phyloP scores from a whole-genome alignment of 768 basidiomycete genomes.

The Tricholoma flavovirens region DNA sequence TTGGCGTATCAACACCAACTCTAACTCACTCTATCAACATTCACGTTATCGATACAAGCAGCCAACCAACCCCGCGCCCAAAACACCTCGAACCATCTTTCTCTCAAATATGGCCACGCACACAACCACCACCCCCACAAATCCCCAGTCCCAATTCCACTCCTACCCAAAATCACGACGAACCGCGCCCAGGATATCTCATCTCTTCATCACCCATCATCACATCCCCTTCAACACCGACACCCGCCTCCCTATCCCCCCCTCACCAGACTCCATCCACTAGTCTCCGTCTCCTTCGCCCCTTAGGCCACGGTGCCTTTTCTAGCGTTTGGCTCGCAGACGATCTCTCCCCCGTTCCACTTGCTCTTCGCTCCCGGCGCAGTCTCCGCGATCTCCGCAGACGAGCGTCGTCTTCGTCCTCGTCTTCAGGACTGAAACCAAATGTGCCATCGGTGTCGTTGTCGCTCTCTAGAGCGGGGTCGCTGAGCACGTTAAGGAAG shows the following conservation, averaged over 20 bases:
- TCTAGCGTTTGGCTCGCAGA: constrained; percentile 71
- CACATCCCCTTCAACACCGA: constrained; percentile 6
- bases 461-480: constrained; percentile 10
- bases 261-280: constrained; percentile 10
- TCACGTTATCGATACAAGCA: background rate
- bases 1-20: constrained; percentile 14
- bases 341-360: constrained; percentile 40
- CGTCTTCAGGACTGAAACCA: constrained; percentile 3
- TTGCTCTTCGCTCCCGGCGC: constrained; percentile 36
- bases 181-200: background rate
- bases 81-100: constrained; percentile 9
- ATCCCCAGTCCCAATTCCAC: background rate
- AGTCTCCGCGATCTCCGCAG: constrained; percentile 34
- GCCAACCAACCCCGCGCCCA: constrained; percentile 15
- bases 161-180: background rate
- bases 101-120: background rate
- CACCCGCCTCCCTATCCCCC: constrained; percentile 4
- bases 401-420: constrained; percentile 16
- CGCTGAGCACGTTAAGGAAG: constrained; percentile 5
- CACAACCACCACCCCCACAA: background rate
- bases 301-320: constrained; percentile 70
- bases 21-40: constrained; percentile 8
- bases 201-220: background rate
- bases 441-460: background rate
- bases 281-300: constrained; percentile 44